A percentile compares a stretch with the other conserved stretches of the same genome.
Conservation (phyloP, 2,329 filamentous ascomycete genomes). For the Tolypocladium ovalisporum region DNA sequence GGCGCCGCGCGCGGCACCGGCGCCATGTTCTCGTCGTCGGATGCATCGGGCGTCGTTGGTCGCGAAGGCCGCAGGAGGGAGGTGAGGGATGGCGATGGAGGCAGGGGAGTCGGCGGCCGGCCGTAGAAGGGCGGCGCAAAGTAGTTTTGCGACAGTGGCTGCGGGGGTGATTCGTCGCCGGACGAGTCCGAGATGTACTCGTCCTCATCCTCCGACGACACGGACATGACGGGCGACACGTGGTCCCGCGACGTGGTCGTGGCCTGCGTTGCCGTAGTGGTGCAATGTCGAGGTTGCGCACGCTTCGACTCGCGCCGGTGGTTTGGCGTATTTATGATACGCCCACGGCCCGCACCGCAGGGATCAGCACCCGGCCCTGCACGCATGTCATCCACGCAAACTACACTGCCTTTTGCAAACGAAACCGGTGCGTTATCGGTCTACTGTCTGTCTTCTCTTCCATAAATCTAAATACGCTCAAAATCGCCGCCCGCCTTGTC, state of each 20-base stretch:
- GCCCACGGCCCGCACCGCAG: neutral
- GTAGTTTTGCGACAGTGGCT: slow-evolving; percentile 40
- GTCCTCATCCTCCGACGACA: slow-evolving; percentile 23
- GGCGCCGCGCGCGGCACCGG: slow-evolving; percentile 79
- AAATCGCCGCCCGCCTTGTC: neutral
- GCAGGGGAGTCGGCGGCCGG: slow-evolving; percentile 85
- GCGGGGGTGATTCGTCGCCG: slow-evolving; percentile 27
- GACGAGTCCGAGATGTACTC: slow-evolving; percentile 23
- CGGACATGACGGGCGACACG: slow-evolving; percentile 14
- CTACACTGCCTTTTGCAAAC: too few relatives aligned
- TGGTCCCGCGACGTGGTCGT: neutral
- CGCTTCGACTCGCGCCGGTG: neutral
- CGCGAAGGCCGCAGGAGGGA: slow-evolving; percentile 82
- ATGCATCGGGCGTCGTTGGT: slow-evolving; percentile 88
- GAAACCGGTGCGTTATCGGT: neutral
- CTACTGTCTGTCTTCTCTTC: neutral
- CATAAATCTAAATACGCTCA: neutral
- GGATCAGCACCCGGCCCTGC: neutral
- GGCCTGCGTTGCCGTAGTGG: neutral
- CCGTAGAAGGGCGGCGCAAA: slow-evolving; percentile 89
- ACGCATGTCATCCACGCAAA: neutral
- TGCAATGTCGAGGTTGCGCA: neutral
- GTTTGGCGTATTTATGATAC: neutral
- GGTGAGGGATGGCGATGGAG: slow-evolving; percentile 84
- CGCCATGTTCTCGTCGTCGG: slow-evolving; percentile 77